A percentile compares a stretch with the other conserved stretches of the same genome.
Evolutionary conservation across 495 filamentous ascomycete species (phyloP).

Genomic region (Tetracladium setigerum): DNA sequence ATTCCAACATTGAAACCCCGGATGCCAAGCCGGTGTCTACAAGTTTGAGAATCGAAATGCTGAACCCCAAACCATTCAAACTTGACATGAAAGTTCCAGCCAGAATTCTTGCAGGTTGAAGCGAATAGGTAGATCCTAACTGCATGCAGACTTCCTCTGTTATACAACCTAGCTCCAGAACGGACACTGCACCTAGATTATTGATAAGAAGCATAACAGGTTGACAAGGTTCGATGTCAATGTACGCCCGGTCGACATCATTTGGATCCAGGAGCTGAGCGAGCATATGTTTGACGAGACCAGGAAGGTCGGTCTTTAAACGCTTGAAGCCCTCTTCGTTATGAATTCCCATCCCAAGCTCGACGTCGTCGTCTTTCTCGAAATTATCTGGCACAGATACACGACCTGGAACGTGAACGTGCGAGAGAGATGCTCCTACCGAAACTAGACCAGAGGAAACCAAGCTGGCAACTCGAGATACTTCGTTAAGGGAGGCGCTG

Average conservation of each 20-base stretch:
- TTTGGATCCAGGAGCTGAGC: slow-evolving; percentile 55
- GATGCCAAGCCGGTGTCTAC: neutral
- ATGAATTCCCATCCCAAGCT: slow-evolving; percentile 89
- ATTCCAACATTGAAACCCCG: neutral
- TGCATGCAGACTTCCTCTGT: slow-evolving; percentile 61
- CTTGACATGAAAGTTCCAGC: slow-evolving; percentile 69
- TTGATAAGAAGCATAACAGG: slow-evolving; percentile 73
- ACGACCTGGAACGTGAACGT: slow-evolving; percentile 81
- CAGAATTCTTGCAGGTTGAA: no score
- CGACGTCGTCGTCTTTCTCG: slow-evolving; percentile 62
- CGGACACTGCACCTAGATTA: slow-evolving; percentile 84
- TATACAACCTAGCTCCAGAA: slow-evolving; percentile 78
- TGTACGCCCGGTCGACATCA: slow-evolving; percentile 59
- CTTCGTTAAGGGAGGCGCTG: no score
- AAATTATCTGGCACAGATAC: slow-evolving; percentile 29
- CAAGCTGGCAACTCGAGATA: slow-evolving; percentile 29
- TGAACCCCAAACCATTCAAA: slow-evolving; percentile 85
- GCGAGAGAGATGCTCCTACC: slow-evolving; percentile 71
- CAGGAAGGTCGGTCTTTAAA: slow-evolving; percentile 51
- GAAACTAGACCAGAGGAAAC: slow-evolving; percentile 69
- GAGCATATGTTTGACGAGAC: slow-evolving; percentile 69
- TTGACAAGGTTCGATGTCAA: slow-evolving; percentile 50
- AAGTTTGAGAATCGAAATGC: slow-evolving; percentile 64
- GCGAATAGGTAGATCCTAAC: no score
- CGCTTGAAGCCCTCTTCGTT: slow-evolving; percentile 84